phyloP scores from a whole-genome alignment of 2,329 filamentous ascomycete genomes.

The Aspergillus flavus region DNA sequence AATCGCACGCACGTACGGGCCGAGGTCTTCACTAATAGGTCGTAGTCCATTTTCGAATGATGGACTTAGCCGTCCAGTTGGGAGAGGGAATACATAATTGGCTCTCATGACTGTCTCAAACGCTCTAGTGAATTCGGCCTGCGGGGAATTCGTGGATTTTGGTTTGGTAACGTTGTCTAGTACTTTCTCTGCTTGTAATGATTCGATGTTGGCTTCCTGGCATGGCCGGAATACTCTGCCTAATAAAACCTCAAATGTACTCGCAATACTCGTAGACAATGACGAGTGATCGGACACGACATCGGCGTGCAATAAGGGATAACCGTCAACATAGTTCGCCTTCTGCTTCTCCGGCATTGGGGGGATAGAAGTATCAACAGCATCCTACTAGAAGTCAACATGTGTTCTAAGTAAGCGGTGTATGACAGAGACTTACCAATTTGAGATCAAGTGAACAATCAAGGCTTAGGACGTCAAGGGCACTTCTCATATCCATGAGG shows the following conservation, averaged over 20 bases:
- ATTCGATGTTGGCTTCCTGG: slow-evolving; percentile 24
- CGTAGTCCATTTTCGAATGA: slow-evolving; percentile 73
- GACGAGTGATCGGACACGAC: slow-evolving; percentile 47
- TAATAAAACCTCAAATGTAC: slow-evolving; percentile 34
- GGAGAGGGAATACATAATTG: slow-evolving; percentile 34
- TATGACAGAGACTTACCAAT: slow-evolving; percentile 28
- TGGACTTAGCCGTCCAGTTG: slow-evolving; percentile 54
- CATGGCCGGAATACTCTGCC: slow-evolving; percentile 26
- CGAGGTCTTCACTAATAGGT: slow-evolving; percentile 73
- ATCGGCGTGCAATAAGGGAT: slow-evolving; percentile 57
- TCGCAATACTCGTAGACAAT: slow-evolving; percentile 38
- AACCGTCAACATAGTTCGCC: slow-evolving; percentile 57
- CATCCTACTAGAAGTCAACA: slow-evolving; percentile 43
- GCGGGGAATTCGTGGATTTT: slow-evolving; percentile 29
- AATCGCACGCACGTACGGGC: slow-evolving; percentile 87
- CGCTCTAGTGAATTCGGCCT: slow-evolving; percentile 47
- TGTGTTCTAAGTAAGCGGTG: background rate
- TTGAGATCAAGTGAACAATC: slow-evolving; percentile 28
- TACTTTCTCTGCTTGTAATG: slow-evolving; percentile 33
- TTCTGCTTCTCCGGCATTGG: slow-evolving; percentile 57
- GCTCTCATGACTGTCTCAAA: slow-evolving; percentile 56
- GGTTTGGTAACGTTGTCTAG: slow-evolving; percentile 26
- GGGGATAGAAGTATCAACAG: slow-evolving; percentile 66
- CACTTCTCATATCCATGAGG: slow-evolving; percentile 38
- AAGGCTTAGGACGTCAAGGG: slow-evolving; percentile 38